Conservation (phyloP, 179 eudicot genomes). For the Gypsophila paniculata region DNA sequence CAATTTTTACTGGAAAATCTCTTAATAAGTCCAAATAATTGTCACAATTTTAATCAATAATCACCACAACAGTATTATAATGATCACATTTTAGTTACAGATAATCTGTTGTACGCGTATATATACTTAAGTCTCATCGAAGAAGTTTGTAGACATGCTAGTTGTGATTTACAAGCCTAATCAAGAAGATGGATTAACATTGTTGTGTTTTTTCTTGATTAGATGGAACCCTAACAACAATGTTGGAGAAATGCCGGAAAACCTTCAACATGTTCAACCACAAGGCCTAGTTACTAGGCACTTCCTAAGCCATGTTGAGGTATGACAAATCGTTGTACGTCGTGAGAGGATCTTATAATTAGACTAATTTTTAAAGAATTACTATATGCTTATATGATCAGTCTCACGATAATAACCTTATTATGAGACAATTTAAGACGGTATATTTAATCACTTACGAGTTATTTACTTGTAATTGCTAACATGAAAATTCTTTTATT, state of each 20-base stretch:
- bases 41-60: no score
- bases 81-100: no score
- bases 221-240: conserved; percentile 28
- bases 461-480: neutral
- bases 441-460: neutral
- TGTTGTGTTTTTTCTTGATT: neutral
- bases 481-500: neutral
- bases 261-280: conserved; percentile 4
- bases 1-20: neutral
- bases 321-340: no score
- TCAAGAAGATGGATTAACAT: neutral
- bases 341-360: no score
- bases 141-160: neutral
- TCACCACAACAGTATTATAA: no score
- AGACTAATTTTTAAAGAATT: no score
- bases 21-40: no score
- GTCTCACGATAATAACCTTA: neutral
- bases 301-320: conserved; percentile 32
- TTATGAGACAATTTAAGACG: neutral
- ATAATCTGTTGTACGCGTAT: no score
- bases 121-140: no score
- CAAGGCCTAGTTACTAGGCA: conserved; percentile 33
- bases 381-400: no score
- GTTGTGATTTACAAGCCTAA: neutral
- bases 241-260: conserved; percentile 1